A percentile compares a stretch with the other conserved stretches of the same genome.
Conservation (phyloP, 192 early-diverging fungal genomes). For the Backusella australiensis region DNA sequence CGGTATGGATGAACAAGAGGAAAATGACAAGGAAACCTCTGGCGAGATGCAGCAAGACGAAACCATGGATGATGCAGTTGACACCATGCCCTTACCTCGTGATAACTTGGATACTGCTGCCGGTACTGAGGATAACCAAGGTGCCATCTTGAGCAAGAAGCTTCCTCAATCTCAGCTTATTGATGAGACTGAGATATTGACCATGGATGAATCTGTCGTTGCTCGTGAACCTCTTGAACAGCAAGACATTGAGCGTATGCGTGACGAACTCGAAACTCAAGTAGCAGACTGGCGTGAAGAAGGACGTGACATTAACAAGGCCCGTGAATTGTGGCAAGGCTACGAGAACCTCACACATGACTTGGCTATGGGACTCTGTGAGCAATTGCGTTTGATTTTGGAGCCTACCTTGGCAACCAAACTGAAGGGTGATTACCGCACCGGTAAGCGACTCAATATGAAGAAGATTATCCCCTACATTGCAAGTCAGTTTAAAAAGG, state of each 20-base stretch:
- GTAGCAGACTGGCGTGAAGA: slow-evolving; percentile 73
- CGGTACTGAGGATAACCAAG: slow-evolving; percentile 44
- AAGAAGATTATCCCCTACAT: slow-evolving; percentile 99
- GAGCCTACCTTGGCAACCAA: slow-evolving; percentile 96
- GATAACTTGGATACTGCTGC: slow-evolving; percentile 31
- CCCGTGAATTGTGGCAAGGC: slow-evolving; percentile 80
- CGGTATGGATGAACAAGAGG: slow-evolving; percentile 52
- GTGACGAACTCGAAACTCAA: slow-evolving; percentile 74
- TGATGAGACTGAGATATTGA: slow-evolving; percentile 37
- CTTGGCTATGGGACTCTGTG: slow-evolving; percentile 85
- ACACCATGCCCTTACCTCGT: slow-evolving; percentile 39
- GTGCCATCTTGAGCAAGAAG: slow-evolving; percentile 41
- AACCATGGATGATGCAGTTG: slow-evolving; percentile 36
- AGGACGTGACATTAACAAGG: slow-evolving; percentile 60
- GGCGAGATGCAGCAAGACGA: slow-evolving; percentile 68
- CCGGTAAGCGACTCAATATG: slow-evolving; percentile 99
- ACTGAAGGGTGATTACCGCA: slow-evolving; percentile 96
- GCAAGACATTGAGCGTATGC: slow-evolving; percentile 70
- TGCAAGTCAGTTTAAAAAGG: slow-evolving; percentile 98
- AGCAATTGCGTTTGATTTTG: slow-evolving; percentile 94
- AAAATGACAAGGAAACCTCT: slow-evolving; percentile 48
- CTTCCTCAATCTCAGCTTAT: slow-evolving; percentile 27
- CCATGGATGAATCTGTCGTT: slow-evolving; percentile 27
- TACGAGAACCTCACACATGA: slow-evolving; percentile 91
- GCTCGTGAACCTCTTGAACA: slow-evolving; percentile 47